A percentile compares a stretch with the other conserved stretches of the same genome.
These are phyloP conservation scores for Cryptococcus neoformans DNA, from an alignment of 1,284 basidiomycete species.

Conservation along the genomic window DNA sequence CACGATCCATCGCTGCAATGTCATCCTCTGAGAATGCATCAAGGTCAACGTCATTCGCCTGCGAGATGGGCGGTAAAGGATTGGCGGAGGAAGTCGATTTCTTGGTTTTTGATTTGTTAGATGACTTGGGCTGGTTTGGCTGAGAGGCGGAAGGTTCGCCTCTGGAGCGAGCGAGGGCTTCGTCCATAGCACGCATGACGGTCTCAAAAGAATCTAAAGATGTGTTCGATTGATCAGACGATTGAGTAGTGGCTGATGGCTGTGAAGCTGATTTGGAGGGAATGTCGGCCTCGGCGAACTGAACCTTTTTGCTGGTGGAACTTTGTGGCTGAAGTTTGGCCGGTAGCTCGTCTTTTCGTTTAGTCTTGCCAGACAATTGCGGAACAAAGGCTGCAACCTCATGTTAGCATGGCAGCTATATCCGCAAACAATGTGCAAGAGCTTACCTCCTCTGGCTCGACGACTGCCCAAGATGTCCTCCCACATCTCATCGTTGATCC, in stretches of 20 bases:
- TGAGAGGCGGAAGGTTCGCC: background rate
- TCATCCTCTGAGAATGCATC: constrained; percentile 59
- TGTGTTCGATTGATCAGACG: constrained; percentile 50
- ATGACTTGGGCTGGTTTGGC: background rate
- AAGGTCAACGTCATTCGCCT: constrained; percentile 43
- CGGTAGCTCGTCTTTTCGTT: background rate
- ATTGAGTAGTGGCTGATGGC: background rate
- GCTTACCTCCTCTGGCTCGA: background rate
- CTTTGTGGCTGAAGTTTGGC: background rate
- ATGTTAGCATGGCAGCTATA: background rate
- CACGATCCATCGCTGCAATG: constrained; percentile 78
- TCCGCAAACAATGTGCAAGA: background rate
- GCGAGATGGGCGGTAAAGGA: constrained; percentile 30
- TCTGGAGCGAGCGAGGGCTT: constrained; percentile 57
- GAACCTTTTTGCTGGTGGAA: constrained; percentile 10
- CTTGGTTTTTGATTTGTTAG: background rate
- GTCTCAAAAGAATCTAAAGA: constrained; percentile 87
- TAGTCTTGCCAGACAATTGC: constrained; percentile 8
- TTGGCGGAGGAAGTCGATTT: constrained; percentile 13
- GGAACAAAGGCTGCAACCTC: background rate
- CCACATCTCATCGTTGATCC: constrained; percentile 82
- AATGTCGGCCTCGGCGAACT: constrained; percentile 1
- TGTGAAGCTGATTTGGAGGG: too few species aligned
- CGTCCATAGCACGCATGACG: constrained; percentile 93
- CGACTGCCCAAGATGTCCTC: constrained; percentile 60